Evolutionary conservation across 176 grass and related monocot genomes (phyloP), one percentile per base, ranked within the genome.

Genomic region (Cenchrus purpureus): DNA sequence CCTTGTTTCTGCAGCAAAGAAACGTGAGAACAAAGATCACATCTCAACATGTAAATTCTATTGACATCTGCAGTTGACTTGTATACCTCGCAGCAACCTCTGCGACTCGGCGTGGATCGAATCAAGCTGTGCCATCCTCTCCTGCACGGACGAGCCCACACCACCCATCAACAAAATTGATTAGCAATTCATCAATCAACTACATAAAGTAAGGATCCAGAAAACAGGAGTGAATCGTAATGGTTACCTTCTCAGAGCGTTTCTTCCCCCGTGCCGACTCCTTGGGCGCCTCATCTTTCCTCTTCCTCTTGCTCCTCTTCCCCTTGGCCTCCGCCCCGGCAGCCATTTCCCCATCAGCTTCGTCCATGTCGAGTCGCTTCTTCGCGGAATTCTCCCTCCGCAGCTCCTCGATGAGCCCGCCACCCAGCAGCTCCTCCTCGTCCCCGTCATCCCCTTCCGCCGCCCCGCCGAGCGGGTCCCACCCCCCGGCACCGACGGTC

Each of bases 61-160:
- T 8, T 7, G 4, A 60, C 17, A 13, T 10, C 78, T 12, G 59
- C 5, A 22, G 25, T 76, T 15, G 62, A 56, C 42, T 22, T 78
- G 22, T 48, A 43, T 90, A 98, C 97, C 93, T 65, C 97, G 88
- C 71, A 98, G 82, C 71, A 98, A 77, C 48, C 97, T 92, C 86
- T 98, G 93, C 3, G 97, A 90, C 66, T 96, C 90, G 0, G 82
- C 91, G 17, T 98, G 93, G 57, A 98, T 85, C 0, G 70, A 90
- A 65, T 86, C 79, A 87, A 98, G 87, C 55, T 86, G 56, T 34
- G 79, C 53, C 73, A 65, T 87, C 76, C 97, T 95, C 77, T 95
- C 97, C 97, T 99, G 86, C 44, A 25, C 61, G 48, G 52, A 87
- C 14, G 10, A 88, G 68, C 4, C 50, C 65, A 88, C 71, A 87